Percentiles rank a stretch among this genome's conserved stretches.
Evolutionary conservation across 139 green algal genomes (phyloP).

Genomic region (Closterium sp.): DNA sequence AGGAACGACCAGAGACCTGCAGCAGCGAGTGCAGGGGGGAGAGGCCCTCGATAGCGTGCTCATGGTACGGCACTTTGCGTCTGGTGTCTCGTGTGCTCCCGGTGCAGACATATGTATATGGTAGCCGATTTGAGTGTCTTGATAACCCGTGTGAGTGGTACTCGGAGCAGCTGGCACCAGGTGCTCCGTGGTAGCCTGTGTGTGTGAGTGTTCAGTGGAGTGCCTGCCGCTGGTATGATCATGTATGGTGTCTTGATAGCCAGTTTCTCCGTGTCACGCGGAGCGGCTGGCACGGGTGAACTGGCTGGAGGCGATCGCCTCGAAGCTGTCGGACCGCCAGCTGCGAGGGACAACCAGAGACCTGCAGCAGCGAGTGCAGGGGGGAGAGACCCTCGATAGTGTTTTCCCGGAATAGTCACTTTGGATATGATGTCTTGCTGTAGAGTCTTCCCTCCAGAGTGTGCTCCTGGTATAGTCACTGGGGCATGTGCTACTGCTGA

Average conservation of each 20-base stretch:
- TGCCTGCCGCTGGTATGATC: too few species aligned
- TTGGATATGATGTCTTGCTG: neutral
- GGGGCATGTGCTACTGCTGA: too few species aligned
- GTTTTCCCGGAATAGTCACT: constrained; percentile 2
- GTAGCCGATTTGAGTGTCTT: too few species aligned
- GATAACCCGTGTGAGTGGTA: too few species aligned
- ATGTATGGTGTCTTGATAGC: too few species aligned
- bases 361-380: neutral
- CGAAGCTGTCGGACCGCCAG: neutral
- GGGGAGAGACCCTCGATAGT: constrained; percentile 3
- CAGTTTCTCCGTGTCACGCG: too few species aligned
- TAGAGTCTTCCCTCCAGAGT: constrained; percentile 16
- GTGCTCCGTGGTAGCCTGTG: too few species aligned
- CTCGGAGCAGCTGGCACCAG: too few species aligned
- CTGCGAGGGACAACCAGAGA: neutral
- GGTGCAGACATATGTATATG: too few species aligned
- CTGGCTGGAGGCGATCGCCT: neutral
- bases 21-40: neutral
- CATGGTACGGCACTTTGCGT: neutral
- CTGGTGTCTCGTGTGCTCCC: neutral
- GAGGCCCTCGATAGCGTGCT: constrained; percentile 13
- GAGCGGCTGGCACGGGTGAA: neutral
- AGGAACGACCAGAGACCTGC: neutral
- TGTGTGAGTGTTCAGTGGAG: too few species aligned
- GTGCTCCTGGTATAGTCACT: constrained; percentile 4